Conservation (phyloP, 306 rosid genomes). For the Glycine latifolia region DNA sequence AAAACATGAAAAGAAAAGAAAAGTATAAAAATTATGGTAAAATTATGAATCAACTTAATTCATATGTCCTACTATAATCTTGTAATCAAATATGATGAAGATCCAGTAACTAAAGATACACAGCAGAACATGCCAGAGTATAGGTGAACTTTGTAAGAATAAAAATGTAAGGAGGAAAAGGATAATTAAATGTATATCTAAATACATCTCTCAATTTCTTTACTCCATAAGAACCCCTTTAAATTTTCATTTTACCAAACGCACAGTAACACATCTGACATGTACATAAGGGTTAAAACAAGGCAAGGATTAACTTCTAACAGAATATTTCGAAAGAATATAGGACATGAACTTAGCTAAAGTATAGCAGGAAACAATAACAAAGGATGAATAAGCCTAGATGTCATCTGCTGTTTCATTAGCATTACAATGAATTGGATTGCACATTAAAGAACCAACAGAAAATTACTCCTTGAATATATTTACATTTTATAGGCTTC, state of each 20-base stretch:
- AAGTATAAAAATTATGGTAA: neutral
- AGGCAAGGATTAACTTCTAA: neutral
- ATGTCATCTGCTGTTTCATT: conserved; percentile 34
- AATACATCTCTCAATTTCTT: no score
- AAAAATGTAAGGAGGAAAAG: neutral
- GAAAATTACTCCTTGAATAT: conserved; percentile 29
- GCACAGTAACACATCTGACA: neutral
- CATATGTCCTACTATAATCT: neutral
- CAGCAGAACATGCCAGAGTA: no score
- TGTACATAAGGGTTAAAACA: conserved; percentile 15
- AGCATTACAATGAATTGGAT: conserved; percentile 23
- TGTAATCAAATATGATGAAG: neutral
- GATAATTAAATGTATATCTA: neutral
- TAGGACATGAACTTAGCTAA: conserved; percentile 1
- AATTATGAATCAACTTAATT: conserved; percentile 26
- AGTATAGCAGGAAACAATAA: neutral
- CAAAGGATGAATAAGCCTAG: conserved; percentile 2
- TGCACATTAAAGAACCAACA: conserved; percentile 25
- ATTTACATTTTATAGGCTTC: neutral
- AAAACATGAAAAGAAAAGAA: no score
- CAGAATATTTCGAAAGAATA: conserved; percentile 2
- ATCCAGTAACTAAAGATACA: neutral
- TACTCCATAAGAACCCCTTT: no score
- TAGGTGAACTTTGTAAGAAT: neutral
- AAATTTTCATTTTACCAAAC: neutral